Evolutionary conservation across 2,329 filamentous ascomycete genomes (phyloP).

Genomic region (Fusarium secorum): DNA sequence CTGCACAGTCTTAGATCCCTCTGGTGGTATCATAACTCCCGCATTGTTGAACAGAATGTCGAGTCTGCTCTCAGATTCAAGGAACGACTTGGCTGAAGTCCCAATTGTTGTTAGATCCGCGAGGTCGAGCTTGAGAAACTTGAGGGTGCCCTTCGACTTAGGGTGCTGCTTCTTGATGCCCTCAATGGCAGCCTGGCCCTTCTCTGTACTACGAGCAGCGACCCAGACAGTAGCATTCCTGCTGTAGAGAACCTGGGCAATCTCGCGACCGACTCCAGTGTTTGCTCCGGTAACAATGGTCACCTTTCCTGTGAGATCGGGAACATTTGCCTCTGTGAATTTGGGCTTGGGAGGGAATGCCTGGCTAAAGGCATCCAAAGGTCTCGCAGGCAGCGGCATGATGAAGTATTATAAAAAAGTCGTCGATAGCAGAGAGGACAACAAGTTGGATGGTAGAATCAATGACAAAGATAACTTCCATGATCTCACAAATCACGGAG

Average conservation of each 20-base stretch:
- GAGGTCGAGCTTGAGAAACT: slow-evolving; percentile 57
- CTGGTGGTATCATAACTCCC: slow-evolving; percentile 52
- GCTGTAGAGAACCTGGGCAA: slow-evolving; percentile 61
- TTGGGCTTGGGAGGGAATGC: slow-evolving; percentile 36
- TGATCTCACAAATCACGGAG: slow-evolving; percentile 9
- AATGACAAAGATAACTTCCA: not conserved
- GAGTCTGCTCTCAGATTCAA: slow-evolving; percentile 43
- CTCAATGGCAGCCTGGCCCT: slow-evolving; percentile 55
- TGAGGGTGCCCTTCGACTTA: slow-evolving; percentile 50
- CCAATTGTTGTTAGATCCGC: slow-evolving; percentile 50
- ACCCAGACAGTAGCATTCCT: slow-evolving; percentile 64
- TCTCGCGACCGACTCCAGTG: slow-evolving; percentile 59
- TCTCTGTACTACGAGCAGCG: slow-evolving; percentile 57
- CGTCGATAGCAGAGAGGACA: not conserved
- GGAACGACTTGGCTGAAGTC: slow-evolving; percentile 44
- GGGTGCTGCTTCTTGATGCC: slow-evolving; percentile 50
- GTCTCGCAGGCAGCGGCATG: slow-evolving; percentile 14
- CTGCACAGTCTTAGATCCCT: slow-evolving; percentile 51
- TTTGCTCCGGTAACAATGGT: slow-evolving; percentile 59
- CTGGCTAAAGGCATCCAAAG: slow-evolving; percentile 29
- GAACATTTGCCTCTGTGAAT: slow-evolving; percentile 67
- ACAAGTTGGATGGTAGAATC: not conserved
- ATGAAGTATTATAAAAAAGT: not conserved
- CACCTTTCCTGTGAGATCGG: slow-evolving; percentile 58
- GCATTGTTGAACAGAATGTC: slow-evolving; percentile 57